Evolutionary conservation across 208 protist species (phyloP).

Genomic region (Crithidia mellificae): DNA sequence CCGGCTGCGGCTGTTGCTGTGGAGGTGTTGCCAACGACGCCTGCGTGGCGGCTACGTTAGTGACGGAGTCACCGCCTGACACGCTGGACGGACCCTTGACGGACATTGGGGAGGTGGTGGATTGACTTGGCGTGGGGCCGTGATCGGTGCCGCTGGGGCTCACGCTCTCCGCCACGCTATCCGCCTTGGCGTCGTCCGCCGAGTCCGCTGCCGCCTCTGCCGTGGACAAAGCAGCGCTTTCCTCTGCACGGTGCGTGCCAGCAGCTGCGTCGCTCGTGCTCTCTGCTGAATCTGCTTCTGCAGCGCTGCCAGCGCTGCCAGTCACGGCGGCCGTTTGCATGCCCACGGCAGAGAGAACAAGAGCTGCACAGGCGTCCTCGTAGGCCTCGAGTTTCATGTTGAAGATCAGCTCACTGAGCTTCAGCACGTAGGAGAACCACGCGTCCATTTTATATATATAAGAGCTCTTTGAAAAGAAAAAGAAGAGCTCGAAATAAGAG

Average conservation of each 20-base stretch:
- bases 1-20: not conserved
- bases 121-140: conserved; percentile 2
- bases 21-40: not conserved
- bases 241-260: too few relatives aligned
- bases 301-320: not conserved
- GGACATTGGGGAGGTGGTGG: conserved; percentile 1
- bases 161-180: not conserved
- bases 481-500: too few relatives aligned
- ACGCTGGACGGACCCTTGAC: not conserved
- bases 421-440: conserved; percentile 57
- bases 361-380: conserved; percentile 39
- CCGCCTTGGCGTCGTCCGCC: not conserved
- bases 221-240: not conserved
- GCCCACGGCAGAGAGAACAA: conserved; percentile 20
- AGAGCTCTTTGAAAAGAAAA: too few relatives aligned
- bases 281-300: too few relatives aligned
- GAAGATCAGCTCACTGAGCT: conserved; percentile 49
- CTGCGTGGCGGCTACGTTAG: too few relatives aligned
- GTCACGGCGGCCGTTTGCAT: not conserved
- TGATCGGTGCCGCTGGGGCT: conserved; percentile 6
- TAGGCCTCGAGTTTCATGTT: conserved; percentile 64
- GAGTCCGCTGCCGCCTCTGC: not conserved
- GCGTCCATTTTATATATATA: conserved; percentile 40
- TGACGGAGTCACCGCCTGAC: not conserved
- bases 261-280: not conserved